These are phyloP conservation scores for Volvox africanus DNA, from an alignment of 139 green algal genomes.

Conservation along the genomic window DNA sequence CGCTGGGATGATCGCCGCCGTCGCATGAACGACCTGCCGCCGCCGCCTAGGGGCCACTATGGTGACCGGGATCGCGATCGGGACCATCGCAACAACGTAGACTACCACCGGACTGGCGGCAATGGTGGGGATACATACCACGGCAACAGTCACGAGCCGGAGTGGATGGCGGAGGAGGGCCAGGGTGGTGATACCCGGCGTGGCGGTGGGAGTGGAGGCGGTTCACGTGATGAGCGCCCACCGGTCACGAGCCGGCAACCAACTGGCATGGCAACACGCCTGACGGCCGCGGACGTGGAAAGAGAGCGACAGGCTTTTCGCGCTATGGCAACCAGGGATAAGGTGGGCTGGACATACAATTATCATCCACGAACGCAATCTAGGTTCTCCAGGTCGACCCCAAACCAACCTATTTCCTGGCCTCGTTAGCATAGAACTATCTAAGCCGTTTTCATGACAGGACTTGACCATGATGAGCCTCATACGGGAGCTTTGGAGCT, in stretches of 20 bases:
- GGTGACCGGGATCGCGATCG: background rate
- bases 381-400: too few relatives aligned
- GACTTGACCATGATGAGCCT: too few relatives aligned
- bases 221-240: background rate
- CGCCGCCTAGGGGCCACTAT: slow-evolving; percentile 5
- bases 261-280: background rate
- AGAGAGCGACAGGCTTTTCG: slow-evolving; percentile 42
- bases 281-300: slow-evolving; percentile 43
- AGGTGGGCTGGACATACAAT: slow-evolving; percentile 2
- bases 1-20: slow-evolving; percentile 18
- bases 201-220: background rate
- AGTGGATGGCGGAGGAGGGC: slow-evolving; percentile 40
- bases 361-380: too few relatives aligned
- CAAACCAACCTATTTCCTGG: too few relatives aligned
- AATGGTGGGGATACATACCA: background rate
- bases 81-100: background rate
- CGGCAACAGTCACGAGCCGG: background rate
- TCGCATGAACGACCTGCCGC: slow-evolving; percentile 12
- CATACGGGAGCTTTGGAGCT: too few relatives aligned
- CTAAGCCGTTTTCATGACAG: too few relatives aligned
- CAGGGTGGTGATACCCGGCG: background rate
- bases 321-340: slow-evolving; percentile 20
- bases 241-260: background rate
- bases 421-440: too few relatives aligned
- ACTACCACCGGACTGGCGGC: background rate